Base-by-base conservation (phyloP, 2,329 filamentous ascomycete genomes). In the Ceratocystis harringtonii region DNA sequence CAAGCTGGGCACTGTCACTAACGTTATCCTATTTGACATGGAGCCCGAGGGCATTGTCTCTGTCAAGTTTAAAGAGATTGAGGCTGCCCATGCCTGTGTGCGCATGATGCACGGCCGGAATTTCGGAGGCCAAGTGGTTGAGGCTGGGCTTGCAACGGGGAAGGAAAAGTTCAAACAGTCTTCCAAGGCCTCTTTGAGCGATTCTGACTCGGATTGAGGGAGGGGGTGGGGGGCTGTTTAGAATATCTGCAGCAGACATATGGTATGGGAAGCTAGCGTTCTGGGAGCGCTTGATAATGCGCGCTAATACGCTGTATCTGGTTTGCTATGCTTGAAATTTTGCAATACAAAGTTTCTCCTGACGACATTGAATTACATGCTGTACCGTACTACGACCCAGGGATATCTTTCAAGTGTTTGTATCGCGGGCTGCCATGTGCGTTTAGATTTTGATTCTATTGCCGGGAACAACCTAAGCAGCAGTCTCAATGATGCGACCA, bases 11-110 rank as follows among this genome's bases (percentile, higher is more conserved):
- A 81, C 86, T 28, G 90, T 97, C 44, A 95, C 91, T 41, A 96
- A 95, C 72, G 89, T 97, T 50, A 86, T 94, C 2, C 78, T 99
- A 17, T 99, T 88, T 73, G 94, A 99, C 73, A 80, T 86, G 69
- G 95, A 99, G 75, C 77, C 83, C 3, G 88, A 90, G 0, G 94
- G 94, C 19, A 82, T 97, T 45, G 88, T 92, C 7, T 92, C 86
- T 64, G 88, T 99, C 68, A 86, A 88, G 70, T 99, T 96, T 77
- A 78, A 80, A 65, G 84, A 88, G 48, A 78, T 82, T 3, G 84
- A 88, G 67, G 82, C 87, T 1, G 92, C 92, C 2, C 78, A 78
- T 66, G 84, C 82, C 7, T 96, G 90, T 73, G 84, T 92, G 50
- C 73, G 84, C 70, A 73, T 85, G 58, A 92, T 95, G 87, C 79